These are phyloP conservation scores for Neospora caninum DNA, from an alignment of 169 alveolate genomes.

Conservation along the genomic window DNA sequence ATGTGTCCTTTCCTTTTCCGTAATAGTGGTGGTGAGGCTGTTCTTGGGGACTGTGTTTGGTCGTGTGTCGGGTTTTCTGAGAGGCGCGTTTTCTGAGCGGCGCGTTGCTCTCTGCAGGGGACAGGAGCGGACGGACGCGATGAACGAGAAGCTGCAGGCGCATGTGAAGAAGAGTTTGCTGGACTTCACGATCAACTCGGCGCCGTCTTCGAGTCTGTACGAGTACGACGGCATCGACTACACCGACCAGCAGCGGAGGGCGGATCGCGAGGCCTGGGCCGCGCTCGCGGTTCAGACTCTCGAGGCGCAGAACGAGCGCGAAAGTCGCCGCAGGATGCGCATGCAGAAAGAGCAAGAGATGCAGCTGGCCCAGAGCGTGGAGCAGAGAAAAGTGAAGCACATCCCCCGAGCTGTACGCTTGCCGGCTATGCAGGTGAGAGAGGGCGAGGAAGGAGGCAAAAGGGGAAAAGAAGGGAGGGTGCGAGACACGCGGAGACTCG, in stretches of 20 bases:
- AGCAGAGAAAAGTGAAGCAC: background rate
- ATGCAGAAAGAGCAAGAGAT: slow-evolving; percentile 51
- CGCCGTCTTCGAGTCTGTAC: slow-evolving; percentile 69
- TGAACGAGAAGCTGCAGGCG: slow-evolving; percentile 75
- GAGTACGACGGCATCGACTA: slow-evolving; percentile 73
- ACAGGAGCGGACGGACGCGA: slow-evolving; percentile 74
- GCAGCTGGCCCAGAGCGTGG: slow-evolving; percentile 44
- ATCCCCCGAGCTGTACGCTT: slow-evolving; percentile 47
- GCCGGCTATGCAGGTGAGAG: slow-evolving; percentile 59
- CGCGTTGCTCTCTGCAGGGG: slow-evolving; percentile 49
- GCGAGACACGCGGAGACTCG: too few species aligned
- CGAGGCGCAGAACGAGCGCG: slow-evolving; percentile 55
- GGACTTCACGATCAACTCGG: slow-evolving; percentile 71
- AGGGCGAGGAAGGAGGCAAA: background rate
- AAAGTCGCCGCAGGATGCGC: slow-evolving; percentile 46
- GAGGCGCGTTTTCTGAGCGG: too few species aligned
- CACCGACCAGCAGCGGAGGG: slow-evolving; percentile 68
- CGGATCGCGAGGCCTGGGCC: slow-evolving; percentile 75
- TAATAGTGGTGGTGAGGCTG: too few species aligned
- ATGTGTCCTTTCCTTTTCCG: background rate
- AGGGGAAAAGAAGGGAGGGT: background rate
- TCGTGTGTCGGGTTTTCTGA: too few species aligned
- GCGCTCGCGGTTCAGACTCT: slow-evolving; percentile 39
- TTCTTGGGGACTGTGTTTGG: too few species aligned
- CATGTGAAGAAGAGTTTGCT: slow-evolving; percentile 73